A percentile compares a stretch with the other conserved stretches of the same genome.
phyloP scores from a whole-genome alignment of 2,329 filamentous ascomycete genomes.

The Cordyceps cateniannulata region DNA sequence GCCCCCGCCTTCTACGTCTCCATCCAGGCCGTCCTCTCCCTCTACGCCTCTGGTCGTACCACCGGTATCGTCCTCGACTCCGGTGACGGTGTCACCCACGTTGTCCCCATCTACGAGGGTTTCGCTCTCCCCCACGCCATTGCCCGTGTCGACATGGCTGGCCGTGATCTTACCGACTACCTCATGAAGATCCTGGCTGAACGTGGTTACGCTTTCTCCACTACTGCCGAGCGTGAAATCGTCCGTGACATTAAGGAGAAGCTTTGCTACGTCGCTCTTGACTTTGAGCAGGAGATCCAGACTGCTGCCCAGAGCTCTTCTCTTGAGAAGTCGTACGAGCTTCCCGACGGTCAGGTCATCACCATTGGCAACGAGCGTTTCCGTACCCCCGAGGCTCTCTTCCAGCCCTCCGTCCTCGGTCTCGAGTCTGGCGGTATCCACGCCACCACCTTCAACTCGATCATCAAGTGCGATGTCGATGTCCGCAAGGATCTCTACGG shows the following conservation, averaged over 20 bases:
- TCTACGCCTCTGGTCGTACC: conserved; percentile 99
- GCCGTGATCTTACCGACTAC: conserved; percentile 99
- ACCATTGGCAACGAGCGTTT: conserved; percentile 99
- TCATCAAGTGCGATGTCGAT: conserved; percentile 99
- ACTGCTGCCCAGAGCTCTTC: conserved; percentile 97
- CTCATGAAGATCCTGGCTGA: conserved; percentile 99
- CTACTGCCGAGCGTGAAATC: conserved; percentile 99
- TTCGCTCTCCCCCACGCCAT: conserved; percentile 99
- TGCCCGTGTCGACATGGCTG: conserved; percentile 99
- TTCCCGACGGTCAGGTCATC: conserved; percentile 99
- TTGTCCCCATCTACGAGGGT: conserved; percentile 99
- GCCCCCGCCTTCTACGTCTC: conserved; percentile 99
- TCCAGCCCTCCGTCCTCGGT: conserved; percentile 97
- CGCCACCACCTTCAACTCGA: conserved; percentile 99
- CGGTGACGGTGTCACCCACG: conserved; percentile 99
- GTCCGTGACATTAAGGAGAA: conserved; percentile 99
- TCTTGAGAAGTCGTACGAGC: conserved; percentile 99
- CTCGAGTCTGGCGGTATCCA: conserved; percentile 98
- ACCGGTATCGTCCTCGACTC: conserved; percentile 99
- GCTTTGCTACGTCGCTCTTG: conserved; percentile 99
- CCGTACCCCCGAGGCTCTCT: conserved; percentile 98
- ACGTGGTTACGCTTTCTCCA: conserved; percentile 99
- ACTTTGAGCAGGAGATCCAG: conserved; percentile 99
- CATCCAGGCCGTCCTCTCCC: conserved; percentile 97
- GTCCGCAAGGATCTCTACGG: conserved; percentile 99